These are phyloP conservation scores for Aspergillus sp. DNA, from an alignment of 2,329 filamentous ascomycete species.

Conservation along the genomic window DNA sequence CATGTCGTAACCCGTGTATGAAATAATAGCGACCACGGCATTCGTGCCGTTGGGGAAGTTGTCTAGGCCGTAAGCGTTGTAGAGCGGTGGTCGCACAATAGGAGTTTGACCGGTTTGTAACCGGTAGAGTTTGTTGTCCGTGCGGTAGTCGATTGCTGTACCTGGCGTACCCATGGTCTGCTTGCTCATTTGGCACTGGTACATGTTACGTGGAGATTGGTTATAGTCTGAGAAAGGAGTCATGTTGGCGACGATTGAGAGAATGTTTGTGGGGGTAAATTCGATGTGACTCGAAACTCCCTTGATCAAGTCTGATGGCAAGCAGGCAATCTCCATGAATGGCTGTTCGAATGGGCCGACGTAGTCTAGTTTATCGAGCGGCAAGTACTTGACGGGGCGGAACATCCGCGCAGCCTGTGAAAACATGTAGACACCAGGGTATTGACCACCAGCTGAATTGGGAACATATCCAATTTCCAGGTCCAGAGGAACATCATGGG, in stretches of 20 bases:
- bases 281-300: conserved; percentile 92
- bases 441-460: conserved; percentile 85
- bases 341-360: conserved; percentile 95
- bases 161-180: conserved; percentile 98
- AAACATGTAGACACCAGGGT: conserved; percentile 92
- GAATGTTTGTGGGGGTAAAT: conserved; percentile 89
- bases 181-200: conserved; percentile 99
- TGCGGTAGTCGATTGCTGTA: conserved; percentile 78
- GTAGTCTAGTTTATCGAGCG: conserved; percentile 79
- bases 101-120: conserved; percentile 95
- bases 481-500: conserved; percentile 73
- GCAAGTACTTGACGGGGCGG: conserved; percentile 86
- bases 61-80: conserved; percentile 95
- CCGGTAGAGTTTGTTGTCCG: conserved; percentile 95
- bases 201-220: conserved; percentile 98
- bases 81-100: conserved; percentile 83
- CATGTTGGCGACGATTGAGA: conserved; percentile 97
- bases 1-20: conserved; percentile 99
- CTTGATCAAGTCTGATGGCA: conserved; percentile 82
- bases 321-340: conserved; percentile 95
- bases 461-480: conserved; percentile 93
- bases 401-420: conserved; percentile 84
- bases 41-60: conserved; percentile 98
- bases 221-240: conserved; percentile 99
- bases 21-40: conserved; percentile 94